These are phyloP conservation scores for Peziza echinospora DNA, from an alignment of 495 filamentous ascomycete species.

Conservation along the genomic window DNA sequence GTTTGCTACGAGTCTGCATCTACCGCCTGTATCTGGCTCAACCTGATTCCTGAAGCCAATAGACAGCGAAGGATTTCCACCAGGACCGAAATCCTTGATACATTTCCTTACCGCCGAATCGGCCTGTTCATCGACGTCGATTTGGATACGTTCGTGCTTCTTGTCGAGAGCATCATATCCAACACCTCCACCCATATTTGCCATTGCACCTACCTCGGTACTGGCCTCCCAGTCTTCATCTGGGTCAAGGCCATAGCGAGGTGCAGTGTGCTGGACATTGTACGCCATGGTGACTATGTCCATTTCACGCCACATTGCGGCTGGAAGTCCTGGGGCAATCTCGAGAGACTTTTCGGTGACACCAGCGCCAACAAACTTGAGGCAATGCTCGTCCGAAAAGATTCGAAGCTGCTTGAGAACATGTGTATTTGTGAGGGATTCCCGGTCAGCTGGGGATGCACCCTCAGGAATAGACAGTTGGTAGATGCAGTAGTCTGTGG, in stretches of 20 bases:
- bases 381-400: slow-evolving; percentile 39
- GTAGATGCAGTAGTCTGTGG: slow-evolving; percentile 50
- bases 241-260: slow-evolving; percentile 8
- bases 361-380: slow-evolving; percentile 47
- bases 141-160: slow-evolving; percentile 12
- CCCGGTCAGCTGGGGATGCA: slow-evolving; percentile 15
- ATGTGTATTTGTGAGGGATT: slow-evolving; percentile 28
- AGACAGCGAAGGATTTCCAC: slow-evolving; percentile 46
- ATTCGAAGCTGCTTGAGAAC: slow-evolving; percentile 29
- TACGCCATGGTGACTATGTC: slow-evolving; percentile 53
- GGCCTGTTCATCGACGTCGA: slow-evolving; percentile 57
- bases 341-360: slow-evolving; percentile 29
- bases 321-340: slow-evolving; percentile 38
- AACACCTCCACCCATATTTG: slow-evolving; percentile 24
- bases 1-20: slow-evolving; percentile 27
- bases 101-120: slow-evolving; percentile 73
- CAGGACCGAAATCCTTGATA: slow-evolving; percentile 59
- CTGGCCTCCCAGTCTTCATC: slow-evolving; percentile 13
- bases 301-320: slow-evolving; percentile 57
- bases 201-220: slow-evolving; percentile 19
- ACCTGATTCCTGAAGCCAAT: slow-evolving; percentile 56
- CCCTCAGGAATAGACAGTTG: slow-evolving; percentile 23
- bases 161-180: neutral
- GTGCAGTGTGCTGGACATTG: slow-evolving; percentile 13
- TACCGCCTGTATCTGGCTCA: slow-evolving; percentile 41